These are phyloP conservation scores for Linnemannia zychae DNA, from an alignment of 192 early-diverging fungal species.

Conservation along the genomic window DNA sequence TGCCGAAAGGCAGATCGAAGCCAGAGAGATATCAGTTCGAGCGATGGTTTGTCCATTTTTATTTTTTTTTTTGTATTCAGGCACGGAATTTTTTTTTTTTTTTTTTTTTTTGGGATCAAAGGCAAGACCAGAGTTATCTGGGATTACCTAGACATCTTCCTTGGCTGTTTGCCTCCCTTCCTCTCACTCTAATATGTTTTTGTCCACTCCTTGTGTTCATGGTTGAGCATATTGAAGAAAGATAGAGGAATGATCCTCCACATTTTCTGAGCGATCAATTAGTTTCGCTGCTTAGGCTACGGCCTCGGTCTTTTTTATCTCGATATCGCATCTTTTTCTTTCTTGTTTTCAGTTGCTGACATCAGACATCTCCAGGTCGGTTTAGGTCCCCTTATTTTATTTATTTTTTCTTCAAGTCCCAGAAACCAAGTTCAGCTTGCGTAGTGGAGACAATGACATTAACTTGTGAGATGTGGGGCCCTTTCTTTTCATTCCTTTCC, in stretches of 20 bases:
- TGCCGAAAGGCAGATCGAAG: neutral
- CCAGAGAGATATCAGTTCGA: neutral
- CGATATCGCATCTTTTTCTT: neutral
- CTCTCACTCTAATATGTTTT: neutral
- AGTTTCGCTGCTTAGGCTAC: neutral
- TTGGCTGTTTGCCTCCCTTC: neutral
- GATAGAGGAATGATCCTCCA: conserved; percentile 4
- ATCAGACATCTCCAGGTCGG: neutral
- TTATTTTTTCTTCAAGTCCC: neutral
- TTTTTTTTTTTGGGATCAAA: neutral
- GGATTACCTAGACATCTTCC: neutral
- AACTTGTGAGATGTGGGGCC: neutral
- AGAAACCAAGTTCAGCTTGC: neutral
- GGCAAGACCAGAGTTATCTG: neutral
- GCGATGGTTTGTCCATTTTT: neutral
- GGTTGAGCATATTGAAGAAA: neutral
- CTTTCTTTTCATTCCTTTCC: neutral
- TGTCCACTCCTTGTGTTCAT: neutral
- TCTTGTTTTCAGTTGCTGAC: neutral
- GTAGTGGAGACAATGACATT: neutral
- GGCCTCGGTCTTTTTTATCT: neutral
- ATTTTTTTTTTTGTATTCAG: neutral
- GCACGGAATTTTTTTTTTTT: neutral
- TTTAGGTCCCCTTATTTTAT: neutral
- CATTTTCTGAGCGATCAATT: neutral